phyloP scores from a whole-genome alignment of 2,329 filamentous ascomycete genomes.

The Hypoxylon sp. region DNA sequence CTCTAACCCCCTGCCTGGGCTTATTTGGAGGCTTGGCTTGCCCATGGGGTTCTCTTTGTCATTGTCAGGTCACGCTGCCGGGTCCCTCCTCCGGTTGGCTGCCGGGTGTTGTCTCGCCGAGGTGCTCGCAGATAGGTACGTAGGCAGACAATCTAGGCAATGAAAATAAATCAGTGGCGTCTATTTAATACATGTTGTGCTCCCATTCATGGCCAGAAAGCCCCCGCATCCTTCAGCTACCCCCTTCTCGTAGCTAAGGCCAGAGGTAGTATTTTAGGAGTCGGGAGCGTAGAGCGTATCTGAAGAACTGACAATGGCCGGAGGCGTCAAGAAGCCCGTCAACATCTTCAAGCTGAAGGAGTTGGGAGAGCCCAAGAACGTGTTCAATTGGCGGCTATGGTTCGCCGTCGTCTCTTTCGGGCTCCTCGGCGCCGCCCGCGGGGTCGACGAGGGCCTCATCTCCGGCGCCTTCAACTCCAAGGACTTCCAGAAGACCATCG shows the following conservation, averaged over 20 bases:
- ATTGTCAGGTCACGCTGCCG: constrained; percentile 20
- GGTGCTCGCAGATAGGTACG: background rate
- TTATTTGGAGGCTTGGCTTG: constrained; percentile 1
- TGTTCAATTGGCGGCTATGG: constrained; percentile 84
- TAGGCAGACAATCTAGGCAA: constrained; percentile 22
- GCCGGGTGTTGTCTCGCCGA: background rate
- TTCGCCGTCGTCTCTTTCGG: constrained; percentile 80
- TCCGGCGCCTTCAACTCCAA: constrained; percentile 76
- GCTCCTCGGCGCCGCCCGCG: constrained; percentile 80
- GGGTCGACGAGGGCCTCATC: constrained; percentile 85
- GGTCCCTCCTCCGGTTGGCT: constrained; percentile 9
- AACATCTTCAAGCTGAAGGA: constrained; percentile 74
- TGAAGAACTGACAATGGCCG: constrained; percentile 44
- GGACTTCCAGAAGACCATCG: constrained; percentile 71
- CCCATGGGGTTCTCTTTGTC: constrained; percentile 10
- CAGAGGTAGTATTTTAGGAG: too few species aligned
- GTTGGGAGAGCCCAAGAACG: constrained; percentile 74
- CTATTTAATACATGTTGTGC: constrained; percentile 7
- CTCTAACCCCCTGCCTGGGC: constrained; percentile 1
- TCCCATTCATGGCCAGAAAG: background rate
- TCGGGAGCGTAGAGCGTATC: background rate
- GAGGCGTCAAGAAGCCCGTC: constrained; percentile 53
- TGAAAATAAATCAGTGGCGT: background rate
- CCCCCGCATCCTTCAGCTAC: constrained; percentile 1
- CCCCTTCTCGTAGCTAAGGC: background rate